phyloP scores from a whole-genome alignment of 768 basidiomycete species.

The Mycena filopes region DNA sequence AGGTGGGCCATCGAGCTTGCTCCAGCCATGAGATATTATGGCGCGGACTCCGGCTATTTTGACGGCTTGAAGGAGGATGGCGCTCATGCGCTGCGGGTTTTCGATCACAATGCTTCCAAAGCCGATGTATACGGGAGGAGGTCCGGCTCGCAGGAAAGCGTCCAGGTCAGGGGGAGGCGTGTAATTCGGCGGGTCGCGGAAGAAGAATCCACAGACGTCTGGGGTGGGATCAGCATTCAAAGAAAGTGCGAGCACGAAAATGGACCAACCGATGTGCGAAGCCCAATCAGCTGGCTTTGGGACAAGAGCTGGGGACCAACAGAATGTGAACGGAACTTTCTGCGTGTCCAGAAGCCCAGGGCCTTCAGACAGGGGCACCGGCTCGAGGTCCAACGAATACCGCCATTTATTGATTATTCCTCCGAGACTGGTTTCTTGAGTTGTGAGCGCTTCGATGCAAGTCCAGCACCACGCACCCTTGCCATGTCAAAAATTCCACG shows the following conservation, averaged over 20 bases:
- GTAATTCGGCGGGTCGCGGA: slow-evolving; percentile 47
- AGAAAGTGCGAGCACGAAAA: slow-evolving; percentile 42
- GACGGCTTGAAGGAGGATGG: slow-evolving; percentile 52
- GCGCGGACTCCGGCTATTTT: slow-evolving; percentile 50
- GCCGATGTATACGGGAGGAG: slow-evolving; percentile 55
- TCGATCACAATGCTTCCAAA: slow-evolving; percentile 46
- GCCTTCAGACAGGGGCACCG: slow-evolving; percentile 48
- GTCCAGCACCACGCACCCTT: slow-evolving; percentile 40
- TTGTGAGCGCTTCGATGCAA: neutral
- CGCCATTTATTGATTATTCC: slow-evolving; percentile 57
- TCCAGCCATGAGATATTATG: slow-evolving; percentile 58
- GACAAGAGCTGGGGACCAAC: slow-evolving; percentile 50
- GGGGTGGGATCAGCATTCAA: slow-evolving; percentile 38
- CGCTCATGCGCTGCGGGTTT: slow-evolving; percentile 34
- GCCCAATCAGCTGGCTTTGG: slow-evolving; percentile 56
- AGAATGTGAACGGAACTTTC: slow-evolving; percentile 54
- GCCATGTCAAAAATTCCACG: slow-evolving; percentile 56
- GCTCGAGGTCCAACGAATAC: slow-evolving; percentile 46
- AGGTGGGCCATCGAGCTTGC: slow-evolving; percentile 40
- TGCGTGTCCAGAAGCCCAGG: slow-evolving; percentile 48
- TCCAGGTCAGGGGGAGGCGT: slow-evolving; percentile 45
- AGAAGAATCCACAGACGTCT: slow-evolving; percentile 57
- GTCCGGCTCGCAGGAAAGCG: slow-evolving; percentile 45
- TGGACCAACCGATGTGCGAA: slow-evolving; percentile 51
- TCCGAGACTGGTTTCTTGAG: slow-evolving; percentile 46